phyloP scores from a whole-genome alignment of 129 eudicot genomes.

The Cynara cardunculus region DNA sequence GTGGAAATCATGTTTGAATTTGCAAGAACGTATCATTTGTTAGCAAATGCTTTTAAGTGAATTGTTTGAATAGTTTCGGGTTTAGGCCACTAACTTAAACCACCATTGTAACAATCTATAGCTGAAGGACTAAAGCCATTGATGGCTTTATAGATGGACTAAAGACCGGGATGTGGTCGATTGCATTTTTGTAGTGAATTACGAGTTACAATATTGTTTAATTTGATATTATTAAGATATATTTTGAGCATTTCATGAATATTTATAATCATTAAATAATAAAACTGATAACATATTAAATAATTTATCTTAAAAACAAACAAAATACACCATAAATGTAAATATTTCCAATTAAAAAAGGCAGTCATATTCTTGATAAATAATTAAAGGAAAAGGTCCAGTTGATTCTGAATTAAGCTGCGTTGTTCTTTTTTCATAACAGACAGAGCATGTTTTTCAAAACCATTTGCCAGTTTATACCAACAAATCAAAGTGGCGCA shows the following conservation, averaged over 20 bases:
- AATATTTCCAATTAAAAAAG: background rate
- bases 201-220: no score
- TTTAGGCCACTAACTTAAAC: background rate
- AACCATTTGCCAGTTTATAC: no score
- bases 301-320: no score
- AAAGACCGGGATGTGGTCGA: no score
- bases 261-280: no score
- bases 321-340: background rate
- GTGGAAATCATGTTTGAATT: background rate
- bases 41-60: background rate
- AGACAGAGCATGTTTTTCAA: no score
- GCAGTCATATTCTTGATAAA: background rate
- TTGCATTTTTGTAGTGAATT: no score
- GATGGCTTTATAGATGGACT: no score
- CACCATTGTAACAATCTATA: background rate
- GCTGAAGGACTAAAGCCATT: no score
- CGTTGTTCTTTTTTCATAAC: background rate
- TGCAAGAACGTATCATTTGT: background rate
- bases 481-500: background rate
- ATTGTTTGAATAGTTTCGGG: background rate
- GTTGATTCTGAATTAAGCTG: background rate
- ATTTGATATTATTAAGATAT: no score
- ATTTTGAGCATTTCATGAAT: background rate
- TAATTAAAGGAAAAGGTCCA: no score
- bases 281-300: no score